These are phyloP conservation scores for Monosporascus sp. DNA, from an alignment of 2,329 filamentous ascomycete species.

Conservation along the genomic window DNA sequence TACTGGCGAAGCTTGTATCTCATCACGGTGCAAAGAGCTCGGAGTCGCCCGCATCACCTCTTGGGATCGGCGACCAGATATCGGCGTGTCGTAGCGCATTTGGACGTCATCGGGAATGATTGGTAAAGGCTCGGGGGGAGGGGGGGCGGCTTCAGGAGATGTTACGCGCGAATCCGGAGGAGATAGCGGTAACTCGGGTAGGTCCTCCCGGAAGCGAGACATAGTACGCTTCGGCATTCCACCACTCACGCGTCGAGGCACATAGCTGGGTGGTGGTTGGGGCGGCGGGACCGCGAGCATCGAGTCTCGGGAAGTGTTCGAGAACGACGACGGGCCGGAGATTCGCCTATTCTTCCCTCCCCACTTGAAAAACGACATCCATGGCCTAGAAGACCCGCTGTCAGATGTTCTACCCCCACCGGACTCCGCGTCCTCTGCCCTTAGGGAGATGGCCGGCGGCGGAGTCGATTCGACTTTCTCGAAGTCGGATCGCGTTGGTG, in stretches of 20 bases:
- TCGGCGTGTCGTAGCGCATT: conserved; percentile 42
- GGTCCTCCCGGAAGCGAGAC: conserved; percentile 87
- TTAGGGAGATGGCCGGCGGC: conserved; percentile 30
- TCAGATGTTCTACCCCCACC: conserved; percentile 51
- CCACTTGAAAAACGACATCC: conserved; percentile 73
- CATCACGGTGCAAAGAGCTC: conserved; percentile 37
- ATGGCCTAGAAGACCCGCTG: conserved; percentile 47
- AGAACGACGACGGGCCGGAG: conserved; percentile 70
- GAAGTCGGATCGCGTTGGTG: conserved; percentile 38
- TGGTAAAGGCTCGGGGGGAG: conserved; percentile 27
- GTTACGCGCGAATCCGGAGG: conserved; percentile 77
- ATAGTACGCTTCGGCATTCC: conserved; percentile 69
- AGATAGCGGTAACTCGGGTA: conserved; percentile 82
- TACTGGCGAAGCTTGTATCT: conserved; percentile 46
- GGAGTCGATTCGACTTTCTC: conserved; percentile 27
- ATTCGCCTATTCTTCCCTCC: conserved; percentile 53
- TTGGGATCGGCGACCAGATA: conserved; percentile 37
- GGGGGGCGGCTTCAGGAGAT: conserved; percentile 61
- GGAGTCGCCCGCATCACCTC: conserved; percentile 40
- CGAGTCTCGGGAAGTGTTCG: conserved; percentile 85
- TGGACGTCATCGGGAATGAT: conserved; percentile 27
- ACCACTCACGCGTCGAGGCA: conserved; percentile 31
- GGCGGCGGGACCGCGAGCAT: conserved; percentile 49
- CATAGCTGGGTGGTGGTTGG: conserved; percentile 25
- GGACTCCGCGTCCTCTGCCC: conserved; percentile 44